A percentile compares a stretch with the other conserved stretches of the same genome.
Evolutionary conservation across 1,284 basidiomycete genomes (phyloP).

Genomic region (Violaceomyces palustris): DNA sequence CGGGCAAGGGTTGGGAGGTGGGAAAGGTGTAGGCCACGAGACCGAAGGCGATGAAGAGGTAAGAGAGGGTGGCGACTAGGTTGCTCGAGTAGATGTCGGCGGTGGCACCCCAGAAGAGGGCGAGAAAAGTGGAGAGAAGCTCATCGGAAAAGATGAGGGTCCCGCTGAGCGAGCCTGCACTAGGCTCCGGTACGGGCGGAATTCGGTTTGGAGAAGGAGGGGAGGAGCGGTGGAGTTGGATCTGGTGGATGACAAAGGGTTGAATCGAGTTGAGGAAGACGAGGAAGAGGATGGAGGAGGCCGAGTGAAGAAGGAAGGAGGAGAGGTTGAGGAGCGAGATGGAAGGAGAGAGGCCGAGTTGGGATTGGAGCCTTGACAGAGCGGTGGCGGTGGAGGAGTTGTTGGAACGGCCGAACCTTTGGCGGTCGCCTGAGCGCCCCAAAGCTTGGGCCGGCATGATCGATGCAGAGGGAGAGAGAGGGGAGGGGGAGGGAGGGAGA

Average conservation of each 20-base stretch:
- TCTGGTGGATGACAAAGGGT: slow-evolving; percentile 38
- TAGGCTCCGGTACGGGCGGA: not conserved
- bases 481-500: too few relatives aligned
- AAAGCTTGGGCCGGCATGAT: too few relatives aligned
- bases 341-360: slow-evolving; percentile 15
- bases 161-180: slow-evolving; percentile 34
- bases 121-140: slow-evolving; percentile 25
- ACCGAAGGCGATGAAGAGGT: slow-evolving; percentile 25
- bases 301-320: slow-evolving; percentile 28
- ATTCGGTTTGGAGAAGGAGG: too few relatives aligned
- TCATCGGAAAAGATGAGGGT: slow-evolving; percentile 40
- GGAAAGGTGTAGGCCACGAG: slow-evolving; percentile 25
- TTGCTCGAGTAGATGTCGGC: slow-evolving; percentile 25
- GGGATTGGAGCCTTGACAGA: not conserved
- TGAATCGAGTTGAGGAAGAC: slow-evolving; percentile 38
- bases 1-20: slow-evolving; percentile 28
- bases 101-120: slow-evolving; percentile 32
- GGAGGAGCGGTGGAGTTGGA: too few relatives aligned
- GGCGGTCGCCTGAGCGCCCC: too few relatives aligned
- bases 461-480: too few relatives aligned
- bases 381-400: too few relatives aligned
- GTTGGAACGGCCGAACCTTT: too few relatives aligned
- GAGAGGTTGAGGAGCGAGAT: slow-evolving; percentile 21
- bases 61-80: slow-evolving; percentile 21
- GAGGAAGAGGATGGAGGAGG: slow-evolving; percentile 33